Base-by-base conservation (phyloP, 2,329 filamentous ascomycete genomes). In the Alternaria rosae region DNA sequence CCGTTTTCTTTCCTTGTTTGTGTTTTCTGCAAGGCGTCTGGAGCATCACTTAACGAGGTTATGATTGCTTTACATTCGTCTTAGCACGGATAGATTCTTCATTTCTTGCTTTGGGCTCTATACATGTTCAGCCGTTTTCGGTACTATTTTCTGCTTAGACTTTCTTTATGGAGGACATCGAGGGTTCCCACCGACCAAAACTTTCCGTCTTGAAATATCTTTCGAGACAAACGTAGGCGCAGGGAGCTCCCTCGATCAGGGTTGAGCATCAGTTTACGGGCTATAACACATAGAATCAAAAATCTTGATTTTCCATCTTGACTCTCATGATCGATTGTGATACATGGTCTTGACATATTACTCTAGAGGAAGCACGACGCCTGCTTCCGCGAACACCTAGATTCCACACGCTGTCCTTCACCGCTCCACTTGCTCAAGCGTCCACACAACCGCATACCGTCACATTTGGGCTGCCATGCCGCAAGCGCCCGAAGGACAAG, bases 231-330 rank as follows among this genome's bases (percentile, higher is more conserved):
- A 47, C 53, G 70, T 76, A 74, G 64, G 67, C 71, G 69, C 71
- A 76, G 63, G 70, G 71, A 70, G 73, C 73, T 76, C 71, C 47
- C 73, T 71, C 62, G 44, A 56, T 59, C 42, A 57, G 61, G 68
- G 71, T 74, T 62, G 73, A 76, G 73, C 73, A 70, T 74, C 72
- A 56, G 67, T 71, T 71, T 73, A 76, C 69, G 58, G 55, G 48
- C 61, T 63, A 54, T 23, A 52, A 59, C 41, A 17, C 17, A 30
- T 54, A 26, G 30, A 57, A 56, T 35, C 13, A 55, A 42, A 61
- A 56, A 15, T 5, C 11, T 26, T 26, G 28, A 38, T 51, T 5
- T 26, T 8, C 9, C 42, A 30, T 23, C 45, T 12, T 6, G 35
- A 6, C 6, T 23, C 11, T 17, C 17, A 17, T 15, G 17, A 6